A percentile compares a stretch with the other conserved stretches of the same genome.
Evolutionary conservation across 805 yeast species (phyloP).

Genomic region (Candida montana): DNA sequence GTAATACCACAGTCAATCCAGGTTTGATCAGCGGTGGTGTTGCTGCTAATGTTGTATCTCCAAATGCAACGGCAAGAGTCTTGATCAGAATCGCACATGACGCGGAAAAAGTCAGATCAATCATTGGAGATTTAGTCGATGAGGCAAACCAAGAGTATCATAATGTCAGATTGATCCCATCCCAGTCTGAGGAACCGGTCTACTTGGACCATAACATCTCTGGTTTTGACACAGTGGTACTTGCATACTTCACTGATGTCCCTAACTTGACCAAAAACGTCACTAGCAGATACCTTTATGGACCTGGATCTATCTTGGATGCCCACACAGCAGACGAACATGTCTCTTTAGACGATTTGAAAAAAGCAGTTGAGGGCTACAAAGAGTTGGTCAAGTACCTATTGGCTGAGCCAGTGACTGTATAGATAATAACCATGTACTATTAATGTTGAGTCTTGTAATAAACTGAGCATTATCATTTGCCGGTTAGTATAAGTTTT

Average conservation of each 20-base stretch:
- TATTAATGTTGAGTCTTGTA: too few relatives aligned
- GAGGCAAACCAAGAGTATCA: conserved; percentile 25
- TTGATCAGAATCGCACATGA: conserved; percentile 52
- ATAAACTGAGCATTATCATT: too few relatives aligned
- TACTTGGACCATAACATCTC: conserved; percentile 49
- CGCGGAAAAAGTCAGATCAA: conserved; percentile 30
- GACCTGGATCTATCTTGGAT: conserved; percentile 59
- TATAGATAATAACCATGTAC: background rate
- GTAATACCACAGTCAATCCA: conserved; percentile 56
- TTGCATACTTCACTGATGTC: conserved; percentile 51
- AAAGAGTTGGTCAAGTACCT: conserved; percentile 24
- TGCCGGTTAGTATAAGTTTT: background rate
- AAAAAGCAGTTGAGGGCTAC: conserved; percentile 49
- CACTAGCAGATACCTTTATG: conserved; percentile 47
- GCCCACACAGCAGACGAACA: conserved; percentile 58
- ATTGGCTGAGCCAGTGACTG: conserved; percentile 3
- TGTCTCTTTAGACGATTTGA: conserved; percentile 42
- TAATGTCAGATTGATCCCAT: conserved; percentile 17
- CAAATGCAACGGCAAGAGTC: conserved; percentile 43
- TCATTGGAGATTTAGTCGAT: conserved; percentile 26
- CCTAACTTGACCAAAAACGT: conserved; percentile 33
- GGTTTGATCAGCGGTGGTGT: conserved; percentile 57
- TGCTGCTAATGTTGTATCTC: conserved; percentile 64
- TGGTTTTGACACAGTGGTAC: conserved; percentile 51
- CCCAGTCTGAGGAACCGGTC: conserved; percentile 30